Conservation (phyloP, 73 alveolate genomes). For the Paramecium primaurelia region DNA sequence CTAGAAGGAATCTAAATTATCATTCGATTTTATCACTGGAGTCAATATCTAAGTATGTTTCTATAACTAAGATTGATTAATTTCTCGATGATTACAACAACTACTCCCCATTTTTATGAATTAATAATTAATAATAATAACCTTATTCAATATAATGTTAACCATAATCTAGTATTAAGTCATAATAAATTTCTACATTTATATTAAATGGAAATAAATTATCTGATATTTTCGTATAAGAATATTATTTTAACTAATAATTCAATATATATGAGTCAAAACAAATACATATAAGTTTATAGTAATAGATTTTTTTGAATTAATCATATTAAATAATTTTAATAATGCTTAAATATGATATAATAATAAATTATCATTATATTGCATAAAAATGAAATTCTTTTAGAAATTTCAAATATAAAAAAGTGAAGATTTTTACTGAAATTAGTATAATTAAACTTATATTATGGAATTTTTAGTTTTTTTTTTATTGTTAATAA, state of each 20-base stretch:
- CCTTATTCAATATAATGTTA: background rate
- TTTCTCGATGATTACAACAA: background rate
- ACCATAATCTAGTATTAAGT: background rate
- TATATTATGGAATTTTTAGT: background rate
- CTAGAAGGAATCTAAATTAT: background rate
- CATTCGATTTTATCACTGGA: background rate
- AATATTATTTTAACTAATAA: background rate
- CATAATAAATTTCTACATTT: background rate
- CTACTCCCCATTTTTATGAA: background rate
- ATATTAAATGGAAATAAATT: background rate
- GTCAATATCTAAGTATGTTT: background rate
- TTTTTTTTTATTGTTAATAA: too few species aligned
- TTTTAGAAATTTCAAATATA: background rate
- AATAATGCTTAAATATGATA: background rate
- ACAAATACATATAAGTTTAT: background rate
- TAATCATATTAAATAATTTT: background rate
- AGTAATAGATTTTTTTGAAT: background rate
- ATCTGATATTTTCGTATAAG: background rate
- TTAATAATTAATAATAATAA: background rate
- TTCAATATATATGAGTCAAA: background rate
- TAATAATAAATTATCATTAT: too few species aligned
- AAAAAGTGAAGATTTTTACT: background rate
- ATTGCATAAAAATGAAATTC: background rate
- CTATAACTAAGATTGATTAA: background rate
- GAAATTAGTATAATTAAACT: too few species aligned